Percentiles rank a stretch among this genome's conserved stretches.
phyloP scores from a whole-genome alignment of 1,139 yeast species.

The Sugiyamaella castrensis region DNA sequence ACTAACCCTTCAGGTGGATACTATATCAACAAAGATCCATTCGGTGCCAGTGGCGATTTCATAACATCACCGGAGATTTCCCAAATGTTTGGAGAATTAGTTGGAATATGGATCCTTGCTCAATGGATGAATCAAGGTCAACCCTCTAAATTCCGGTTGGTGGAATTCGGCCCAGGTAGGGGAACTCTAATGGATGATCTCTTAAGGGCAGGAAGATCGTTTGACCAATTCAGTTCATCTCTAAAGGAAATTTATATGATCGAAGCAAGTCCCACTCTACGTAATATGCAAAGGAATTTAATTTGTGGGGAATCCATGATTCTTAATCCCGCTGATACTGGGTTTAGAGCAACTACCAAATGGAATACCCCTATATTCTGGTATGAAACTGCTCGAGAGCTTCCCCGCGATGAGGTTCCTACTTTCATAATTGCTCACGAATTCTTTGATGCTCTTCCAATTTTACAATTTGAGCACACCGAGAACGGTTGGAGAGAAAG shows the following conservation, averaged over 20 bases:
- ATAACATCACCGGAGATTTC: slow-evolving; percentile 86
- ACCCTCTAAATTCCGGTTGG: slow-evolving; percentile 51
- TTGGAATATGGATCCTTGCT: slow-evolving; percentile 63
- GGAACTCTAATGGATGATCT: slow-evolving; percentile 77
- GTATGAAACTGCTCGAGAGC: slow-evolving; percentile 67
- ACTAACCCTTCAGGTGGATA: slow-evolving; percentile 78
- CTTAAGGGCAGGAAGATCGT: slow-evolving; percentile 39
- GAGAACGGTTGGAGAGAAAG: slow-evolving; percentile 67
- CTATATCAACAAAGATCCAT: slow-evolving; percentile 74
- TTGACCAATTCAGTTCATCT: slow-evolving; percentile 31
- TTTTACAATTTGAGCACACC: slow-evolving; percentile 63
- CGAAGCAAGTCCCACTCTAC: slow-evolving; percentile 69
- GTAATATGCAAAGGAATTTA: slow-evolving; percentile 53
- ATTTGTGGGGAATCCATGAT: slow-evolving; percentile 45
- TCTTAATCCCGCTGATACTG: slow-evolving; percentile 34
- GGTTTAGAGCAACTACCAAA: slow-evolving; percentile 45
- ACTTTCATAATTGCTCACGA: slow-evolving; percentile 79
- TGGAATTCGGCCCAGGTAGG: slow-evolving; percentile 87
- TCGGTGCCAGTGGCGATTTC: slow-evolving; percentile 70
- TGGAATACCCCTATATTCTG: slow-evolving; percentile 60
- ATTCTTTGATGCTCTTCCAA: slow-evolving; percentile 83
- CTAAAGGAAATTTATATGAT: slow-evolving; percentile 51
- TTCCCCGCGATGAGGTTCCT: slow-evolving; percentile 45
- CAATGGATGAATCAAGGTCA: slow-evolving; percentile 59
- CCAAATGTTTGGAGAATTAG: slow-evolving; percentile 82